Evolutionary conservation across 148 eudicot species (phyloP), one percentile per base, ranked within the genome.

Genomic region (Beta vulgaris): DNA sequence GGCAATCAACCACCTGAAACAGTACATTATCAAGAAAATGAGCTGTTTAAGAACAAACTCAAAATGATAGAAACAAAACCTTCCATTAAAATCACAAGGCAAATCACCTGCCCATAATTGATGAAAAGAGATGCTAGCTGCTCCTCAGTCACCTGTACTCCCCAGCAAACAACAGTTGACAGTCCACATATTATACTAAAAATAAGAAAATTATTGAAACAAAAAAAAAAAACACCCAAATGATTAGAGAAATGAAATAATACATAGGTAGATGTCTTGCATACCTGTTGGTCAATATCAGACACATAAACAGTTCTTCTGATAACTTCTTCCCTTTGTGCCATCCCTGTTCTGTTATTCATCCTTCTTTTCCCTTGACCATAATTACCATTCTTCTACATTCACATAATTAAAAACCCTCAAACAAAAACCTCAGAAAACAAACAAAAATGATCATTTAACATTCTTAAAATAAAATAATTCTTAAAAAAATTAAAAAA

Each of bases 231-330:
- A 8, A 19, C 19, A 49, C 54, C 26, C 4, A 53, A n/a, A 53
- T 53, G 26, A 53, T 3, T 19, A 5, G 12, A 76, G 23, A 18
- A 72, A 34, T 37, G 7, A 16, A 0, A 25, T 6, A 55, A 2
- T 2, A 35, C 26, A 25, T 14, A 28, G 34, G 2, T 40, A 13
- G 26, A 6, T 34, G 29, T 8, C 8, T 1, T 0, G 3, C 10
- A 25, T 76, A 93, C 98, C 96, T 88, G 97, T 34, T 94, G 97
- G 82, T 91, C 95, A 75, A 94, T 91, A 67, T 94, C 98, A 72
- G 98, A 94, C 3, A 94, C 98, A 87, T 91, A 94, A 6, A 94
- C 98, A 43, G 98, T 94, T 86, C 97, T 87, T 81, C 90, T 81
- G 62, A 91, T 91, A 42, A 90, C 91, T 64, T 94, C 98, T 34